Base-by-base conservation (phyloP, 495 filamentous ascomycete species). In the Penicillium canariense region DNA sequence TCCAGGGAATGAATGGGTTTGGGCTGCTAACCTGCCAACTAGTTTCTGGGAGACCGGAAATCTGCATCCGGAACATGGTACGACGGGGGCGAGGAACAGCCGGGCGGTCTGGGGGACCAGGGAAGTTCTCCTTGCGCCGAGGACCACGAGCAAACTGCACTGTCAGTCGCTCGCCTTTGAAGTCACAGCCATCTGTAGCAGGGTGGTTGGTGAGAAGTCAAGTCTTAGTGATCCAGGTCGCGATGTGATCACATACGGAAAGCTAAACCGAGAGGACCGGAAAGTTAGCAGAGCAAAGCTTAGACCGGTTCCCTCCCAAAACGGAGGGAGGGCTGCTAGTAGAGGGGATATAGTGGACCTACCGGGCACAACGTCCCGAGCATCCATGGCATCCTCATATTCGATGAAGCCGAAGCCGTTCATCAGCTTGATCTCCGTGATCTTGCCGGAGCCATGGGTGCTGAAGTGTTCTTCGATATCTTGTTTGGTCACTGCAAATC, bases 331-430 rank as follows among this genome's bases (percentile, higher is more conserved):
- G 5, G 28, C 43, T 17, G 17, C 43, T 5, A 12, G 43, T 42
- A 26, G 26, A 8, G n/a, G n/a, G n/a, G n/a, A n/a, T n/a, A n/a
- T n/a, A n/a, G n/a, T n/a, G 14, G 9, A 39, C 85, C 74, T 81
- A 98, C 94, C 91, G 68, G 94, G 94, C 55, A 98, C 94, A 38
- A 97, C 90, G 74, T 97, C 94, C 60, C 91, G 87, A 54, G 94
- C 95, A 79, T 97, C 94, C 82, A 96, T 87, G 34, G 90, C 83
- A 79, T 96, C 94, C 69, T 97, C 93, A 73, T 97, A 98, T 71
- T 98, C 95, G 68, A 98, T 95, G 75, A 98, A 98, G 71, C 94
- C 94, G 68, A 98, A 98, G 59, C 94, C 94, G 70, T 95, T 96
- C 95, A 97, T 98, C 58, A 98, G 85, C 80, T 98, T 98, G 80